Conservation (phyloP, 2,329 filamentous ascomycete genomes). For the Dothistroma septosporum region DNA sequence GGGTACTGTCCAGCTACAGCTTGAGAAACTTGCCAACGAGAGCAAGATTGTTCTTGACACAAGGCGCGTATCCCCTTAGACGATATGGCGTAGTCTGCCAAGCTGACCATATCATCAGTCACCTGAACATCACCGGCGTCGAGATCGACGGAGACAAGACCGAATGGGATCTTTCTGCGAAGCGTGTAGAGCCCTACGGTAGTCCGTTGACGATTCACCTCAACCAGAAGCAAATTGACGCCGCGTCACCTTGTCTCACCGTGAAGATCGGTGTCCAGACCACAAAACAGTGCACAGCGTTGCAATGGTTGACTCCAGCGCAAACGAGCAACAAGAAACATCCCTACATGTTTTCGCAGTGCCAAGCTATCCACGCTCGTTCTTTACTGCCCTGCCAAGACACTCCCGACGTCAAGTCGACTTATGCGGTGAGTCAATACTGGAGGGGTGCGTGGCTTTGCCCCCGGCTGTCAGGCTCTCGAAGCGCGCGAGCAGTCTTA, state of each 20-base stretch:
- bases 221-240: slow-evolving; percentile 39
- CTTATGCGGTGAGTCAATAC: slow-evolving; percentile 60
- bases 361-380: slow-evolving; percentile 91
- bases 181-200: slow-evolving; percentile 69
- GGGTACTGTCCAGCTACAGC: slow-evolving; percentile 70
- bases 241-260: slow-evolving; percentile 29
- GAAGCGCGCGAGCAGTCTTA: no score
- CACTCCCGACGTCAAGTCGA: slow-evolving; percentile 96
- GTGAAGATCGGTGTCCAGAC: slow-evolving; percentile 57
- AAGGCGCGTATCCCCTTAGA: slow-evolving; percentile 40
- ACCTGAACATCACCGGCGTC: slow-evolving; percentile 68
- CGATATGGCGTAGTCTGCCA: not conserved
- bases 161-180: slow-evolving; percentile 65
- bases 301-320: slow-evolving; percentile 91
- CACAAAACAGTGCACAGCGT: slow-evolving; percentile 80
- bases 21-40: slow-evolving; percentile 72
- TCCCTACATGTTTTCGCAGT: slow-evolving; percentile 97
- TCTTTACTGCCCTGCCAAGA: slow-evolving; percentile 97
- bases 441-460: no score
- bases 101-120: slow-evolving; percentile 41
- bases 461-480: no score
- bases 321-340: slow-evolving; percentile 95
- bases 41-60: slow-evolving; percentile 80
- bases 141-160: slow-evolving; percentile 61
- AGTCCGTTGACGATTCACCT: slow-evolving; percentile 62